Conservation (phyloP, 805 yeast species). For the Myxozyma neglecta region DNA sequence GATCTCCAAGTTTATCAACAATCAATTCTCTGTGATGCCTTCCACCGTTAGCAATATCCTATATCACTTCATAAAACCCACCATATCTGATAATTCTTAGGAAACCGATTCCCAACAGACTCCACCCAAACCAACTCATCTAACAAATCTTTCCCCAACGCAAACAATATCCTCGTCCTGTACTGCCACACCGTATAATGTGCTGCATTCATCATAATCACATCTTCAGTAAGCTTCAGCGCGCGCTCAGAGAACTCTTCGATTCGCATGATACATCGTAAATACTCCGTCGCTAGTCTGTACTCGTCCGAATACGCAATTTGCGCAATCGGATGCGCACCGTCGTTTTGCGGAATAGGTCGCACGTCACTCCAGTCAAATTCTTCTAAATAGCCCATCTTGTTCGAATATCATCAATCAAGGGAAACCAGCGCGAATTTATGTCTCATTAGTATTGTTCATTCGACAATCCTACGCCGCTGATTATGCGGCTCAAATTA, state of each 20-base stretch:
- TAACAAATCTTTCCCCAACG: slow-evolving; percentile 41
- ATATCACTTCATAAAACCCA: neutral
- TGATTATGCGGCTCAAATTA: too few species aligned
- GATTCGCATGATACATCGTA: slow-evolving; percentile 57
- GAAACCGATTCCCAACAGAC: slow-evolving; percentile 66
- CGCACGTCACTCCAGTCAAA: slow-evolving; percentile 36
- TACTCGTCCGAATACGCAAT: slow-evolving; percentile 69
- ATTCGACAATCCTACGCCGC: neutral
- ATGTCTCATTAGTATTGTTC: neutral
- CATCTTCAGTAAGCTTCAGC: slow-evolving; percentile 59
- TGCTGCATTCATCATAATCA: slow-evolving; percentile 73
- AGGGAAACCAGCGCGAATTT: neutral
- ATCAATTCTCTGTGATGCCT: slow-evolving; percentile 71
- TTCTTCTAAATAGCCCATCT: slow-evolving; percentile 1
- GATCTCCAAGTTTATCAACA: slow-evolving; percentile 25
- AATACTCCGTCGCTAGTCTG: slow-evolving; percentile 56
- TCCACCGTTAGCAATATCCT: neutral
- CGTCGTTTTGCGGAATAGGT: slow-evolving; percentile 38
- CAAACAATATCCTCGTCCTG: slow-evolving; percentile 38
- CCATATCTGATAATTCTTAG: slow-evolving; percentile 95
- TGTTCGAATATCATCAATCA: too few species aligned
- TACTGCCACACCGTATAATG: slow-evolving; percentile 81
- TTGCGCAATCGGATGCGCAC: slow-evolving; percentile 39
- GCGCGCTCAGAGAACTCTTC: slow-evolving; percentile 74
- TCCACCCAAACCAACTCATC: slow-evolving; percentile 81